Conservation (phyloP, 768 basidiomycete genomes). For the Clitopilus hobsonii region DNA sequence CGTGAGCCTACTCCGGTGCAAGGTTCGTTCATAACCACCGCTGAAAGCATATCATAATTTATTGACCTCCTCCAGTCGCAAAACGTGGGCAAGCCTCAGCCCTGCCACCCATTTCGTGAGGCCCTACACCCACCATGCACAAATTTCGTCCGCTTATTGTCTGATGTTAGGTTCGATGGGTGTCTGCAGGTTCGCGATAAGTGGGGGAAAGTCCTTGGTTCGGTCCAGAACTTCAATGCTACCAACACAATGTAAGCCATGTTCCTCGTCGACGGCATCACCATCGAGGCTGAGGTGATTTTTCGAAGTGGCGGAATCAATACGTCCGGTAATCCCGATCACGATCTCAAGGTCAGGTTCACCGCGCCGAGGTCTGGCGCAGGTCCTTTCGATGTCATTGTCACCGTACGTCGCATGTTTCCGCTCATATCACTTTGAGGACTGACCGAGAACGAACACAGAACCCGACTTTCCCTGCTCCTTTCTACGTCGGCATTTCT, state of each 20-base stretch:
- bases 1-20: constrained; percentile 20
- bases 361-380: constrained; percentile 16
- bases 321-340: constrained; percentile 20
- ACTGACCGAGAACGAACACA: constrained; percentile 10
- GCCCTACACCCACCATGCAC: neutral
- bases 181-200: constrained; percentile 29
- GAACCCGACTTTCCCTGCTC: constrained; percentile 34
- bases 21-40: constrained; percentile 9
- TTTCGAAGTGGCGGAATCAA: constrained; percentile 28
- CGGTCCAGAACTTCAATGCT: constrained; percentile 27
- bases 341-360: constrained; percentile 28
- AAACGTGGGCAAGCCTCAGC: constrained; percentile 17
- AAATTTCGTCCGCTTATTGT: neutral
- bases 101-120: constrained; percentile 22
- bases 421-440: neutral
- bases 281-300: neutral
- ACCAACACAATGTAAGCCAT: constrained; percentile 18
- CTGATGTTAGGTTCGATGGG: constrained; percentile 23
- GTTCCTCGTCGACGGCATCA: neutral
- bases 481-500: constrained; percentile 34
- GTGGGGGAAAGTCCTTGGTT: constrained; percentile 25
- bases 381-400: constrained; percentile 27
- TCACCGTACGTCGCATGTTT: constrained; percentile 24
- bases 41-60: too few species aligned
- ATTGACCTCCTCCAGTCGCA: constrained; percentile 13